phyloP scores from a whole-genome alignment of 1,284 basidiomycete species.

The Cutaneotrichosporon arboriforme region DNA sequence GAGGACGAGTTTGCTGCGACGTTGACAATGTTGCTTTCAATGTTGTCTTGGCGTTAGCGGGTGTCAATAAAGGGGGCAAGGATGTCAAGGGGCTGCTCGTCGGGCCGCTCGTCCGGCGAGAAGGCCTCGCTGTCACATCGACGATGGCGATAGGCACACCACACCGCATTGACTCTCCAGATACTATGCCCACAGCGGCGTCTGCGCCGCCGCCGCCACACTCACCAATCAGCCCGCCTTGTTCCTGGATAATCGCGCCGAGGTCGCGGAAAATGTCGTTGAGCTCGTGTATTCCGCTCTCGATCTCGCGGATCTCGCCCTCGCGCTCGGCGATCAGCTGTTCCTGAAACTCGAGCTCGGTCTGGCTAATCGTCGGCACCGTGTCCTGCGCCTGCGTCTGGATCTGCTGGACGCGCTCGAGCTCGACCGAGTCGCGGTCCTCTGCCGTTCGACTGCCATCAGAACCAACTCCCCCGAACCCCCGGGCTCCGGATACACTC shows the following conservation, averaged over 20 bases:
- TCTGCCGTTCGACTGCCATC: background rate
- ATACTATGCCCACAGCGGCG: too few species aligned
- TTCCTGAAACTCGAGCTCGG: slow-evolving; percentile 94
- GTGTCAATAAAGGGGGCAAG: background rate
- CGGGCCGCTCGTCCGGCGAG: too few species aligned
- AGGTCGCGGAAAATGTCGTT: slow-evolving; percentile 96
- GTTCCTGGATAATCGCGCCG: slow-evolving; percentile 88
- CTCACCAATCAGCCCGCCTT: slow-evolving; percentile 89
- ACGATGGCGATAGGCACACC: too few species aligned
- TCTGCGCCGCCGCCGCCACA: too few species aligned
- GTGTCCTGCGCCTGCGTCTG: slow-evolving; percentile 36
- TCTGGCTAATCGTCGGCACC: slow-evolving; percentile 62
- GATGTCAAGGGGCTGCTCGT: too few species aligned
- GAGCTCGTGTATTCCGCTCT: slow-evolving; percentile 92
- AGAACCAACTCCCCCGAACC: too few species aligned
- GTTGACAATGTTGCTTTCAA: slow-evolving; percentile 87
- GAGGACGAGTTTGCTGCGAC: slow-evolving; percentile 77
- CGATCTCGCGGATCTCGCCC: slow-evolving; percentile 91
- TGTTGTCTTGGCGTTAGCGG: slow-evolving; percentile 70
- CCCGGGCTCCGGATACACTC: slow-evolving; percentile 2
- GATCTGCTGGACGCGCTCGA: slow-evolving; percentile 35
- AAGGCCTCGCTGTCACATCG: too few species aligned
- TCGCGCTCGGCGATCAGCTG: slow-evolving; percentile 93
- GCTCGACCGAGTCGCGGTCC: slow-evolving; percentile 34
- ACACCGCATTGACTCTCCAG: too few species aligned